These are phyloP conservation scores for Silene conica DNA, from an alignment of 148 eudicot species.

Conservation along the genomic window DNA sequence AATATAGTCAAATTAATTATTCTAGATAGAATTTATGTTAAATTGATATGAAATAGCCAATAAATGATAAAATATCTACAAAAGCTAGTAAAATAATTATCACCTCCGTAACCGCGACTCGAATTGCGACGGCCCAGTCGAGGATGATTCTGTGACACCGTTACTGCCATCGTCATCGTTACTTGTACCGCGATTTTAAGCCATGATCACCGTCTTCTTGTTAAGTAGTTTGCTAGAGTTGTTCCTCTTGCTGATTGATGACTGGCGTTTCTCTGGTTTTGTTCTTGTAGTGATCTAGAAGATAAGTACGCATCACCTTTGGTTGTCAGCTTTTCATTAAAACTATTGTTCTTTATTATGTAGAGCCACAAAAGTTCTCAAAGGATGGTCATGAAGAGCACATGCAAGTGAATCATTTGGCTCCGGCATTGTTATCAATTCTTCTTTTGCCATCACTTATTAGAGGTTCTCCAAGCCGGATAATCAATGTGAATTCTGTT, in stretches of 20 bases:
- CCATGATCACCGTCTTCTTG: neutral
- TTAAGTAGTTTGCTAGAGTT: neutral
- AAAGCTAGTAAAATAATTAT: no score
- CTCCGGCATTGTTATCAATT: conserved; percentile 82
- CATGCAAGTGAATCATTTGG: conserved; percentile 97
- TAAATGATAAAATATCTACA: no score
- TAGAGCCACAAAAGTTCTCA: conserved; percentile 89
- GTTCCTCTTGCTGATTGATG: conserved; percentile 7
- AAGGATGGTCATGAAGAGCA: conserved; percentile 84
- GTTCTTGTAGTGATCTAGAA: neutral
- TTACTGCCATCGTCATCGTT: no score
- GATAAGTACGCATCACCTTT: neutral
- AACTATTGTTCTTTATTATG: conserved; percentile 12
- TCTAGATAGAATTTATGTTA: no score
- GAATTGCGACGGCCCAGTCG: no score
- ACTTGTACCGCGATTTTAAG: no score
- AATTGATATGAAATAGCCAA: no score
- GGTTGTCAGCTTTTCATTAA: conserved; percentile 13
- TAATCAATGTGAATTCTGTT: conserved; percentile 80
- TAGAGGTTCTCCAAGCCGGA: conserved; percentile 94
- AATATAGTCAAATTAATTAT: no score
- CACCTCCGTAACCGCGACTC: no score
- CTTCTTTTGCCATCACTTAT: conserved; percentile 87
- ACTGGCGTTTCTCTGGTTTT: neutral
- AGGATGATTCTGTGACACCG: no score